Percentiles rank a stretch among this genome's conserved stretches.
These are phyloP conservation scores for Drechmeria coniospora DNA, from an alignment of 2,329 filamentous ascomycete species.

Conservation along the genomic window DNA sequence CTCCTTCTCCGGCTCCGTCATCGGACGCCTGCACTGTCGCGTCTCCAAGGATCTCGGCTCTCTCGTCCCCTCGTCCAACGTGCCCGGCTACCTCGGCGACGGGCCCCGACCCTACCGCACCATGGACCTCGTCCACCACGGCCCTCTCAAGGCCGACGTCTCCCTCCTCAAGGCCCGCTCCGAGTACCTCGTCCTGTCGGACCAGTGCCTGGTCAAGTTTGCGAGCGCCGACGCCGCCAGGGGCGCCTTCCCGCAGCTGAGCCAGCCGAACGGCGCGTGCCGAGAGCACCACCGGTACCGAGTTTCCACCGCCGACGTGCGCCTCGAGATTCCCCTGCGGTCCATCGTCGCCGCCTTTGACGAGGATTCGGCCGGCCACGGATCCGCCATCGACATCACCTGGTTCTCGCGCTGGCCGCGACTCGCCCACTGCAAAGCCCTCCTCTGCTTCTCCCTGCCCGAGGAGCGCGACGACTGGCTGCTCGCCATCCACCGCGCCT, in stretches of 20 bases:
- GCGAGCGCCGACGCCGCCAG: slow-evolving; percentile 30
- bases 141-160: slow-evolving; percentile 32
- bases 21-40: slow-evolving; percentile 24
- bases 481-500: slow-evolving; percentile 27
- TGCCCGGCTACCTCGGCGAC: slow-evolving; percentile 14
- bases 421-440: slow-evolving; percentile 29
- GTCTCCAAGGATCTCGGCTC: slow-evolving; percentile 21
- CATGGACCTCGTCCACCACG: slow-evolving; percentile 28
- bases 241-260: slow-evolving; percentile 29
- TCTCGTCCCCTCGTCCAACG: slow-evolving; percentile 15
- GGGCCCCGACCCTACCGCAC: slow-evolving; percentile 15
- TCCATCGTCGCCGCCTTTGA: slow-evolving; percentile 36
- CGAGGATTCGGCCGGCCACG: slow-evolving; percentile 31
- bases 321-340: slow-evolving; percentile 31
- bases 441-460: slow-evolving; percentile 32
- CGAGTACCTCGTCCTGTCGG: slow-evolving; percentile 36
- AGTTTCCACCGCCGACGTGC: slow-evolving; percentile 19
- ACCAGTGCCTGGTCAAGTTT: slow-evolving; percentile 34
- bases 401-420: slow-evolving; percentile 31
- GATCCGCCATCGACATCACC: slow-evolving; percentile 40
- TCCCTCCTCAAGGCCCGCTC: slow-evolving; percentile 32
- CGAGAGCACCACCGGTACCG: slow-evolving; percentile 14
- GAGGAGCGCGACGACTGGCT: slow-evolving; percentile 35
- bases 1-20: slow-evolving; percentile 23
- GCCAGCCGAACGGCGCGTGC: too few relatives aligned